Conservation (phyloP, 441 rosid genomes). For the Raphanus hybrid region DNA sequence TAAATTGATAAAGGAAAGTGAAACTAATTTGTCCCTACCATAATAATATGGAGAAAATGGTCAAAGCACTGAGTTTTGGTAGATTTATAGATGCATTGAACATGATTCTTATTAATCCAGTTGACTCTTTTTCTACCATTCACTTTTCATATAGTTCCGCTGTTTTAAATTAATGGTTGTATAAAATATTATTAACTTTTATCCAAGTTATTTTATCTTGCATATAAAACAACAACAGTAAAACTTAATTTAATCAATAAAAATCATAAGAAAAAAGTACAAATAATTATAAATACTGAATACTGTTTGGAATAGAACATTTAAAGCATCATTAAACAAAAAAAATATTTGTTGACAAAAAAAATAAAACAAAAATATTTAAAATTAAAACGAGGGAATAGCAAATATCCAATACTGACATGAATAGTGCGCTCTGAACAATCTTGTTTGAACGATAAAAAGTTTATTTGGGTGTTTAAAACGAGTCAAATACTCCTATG, state of each 20-base stretch:
- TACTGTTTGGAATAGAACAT: too few species aligned
- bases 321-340: too few species aligned
- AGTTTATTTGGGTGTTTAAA: background rate
- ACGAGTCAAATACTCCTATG: background rate
- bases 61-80: constrained; percentile 38
- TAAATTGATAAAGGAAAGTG: background rate
- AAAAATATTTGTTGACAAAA: too few species aligned
- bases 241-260: background rate
- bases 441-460: background rate
- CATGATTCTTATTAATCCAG: constrained; percentile 37
- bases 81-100: constrained; percentile 42
- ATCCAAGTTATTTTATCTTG: background rate
- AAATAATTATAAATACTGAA: too few species aligned
- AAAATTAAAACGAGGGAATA: background rate
- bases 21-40: constrained; percentile 26
- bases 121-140: constrained; percentile 43
- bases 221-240: background rate
- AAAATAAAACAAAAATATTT: too few species aligned
- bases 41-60: constrained; percentile 25
- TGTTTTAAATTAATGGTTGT: background rate
- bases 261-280: background rate
- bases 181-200: background rate
- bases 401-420: background rate
- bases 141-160: background rate
- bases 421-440: background rate